Conservation (phyloP, 257 asterid genomes). For the Nicotiana sylvestris region DNA sequence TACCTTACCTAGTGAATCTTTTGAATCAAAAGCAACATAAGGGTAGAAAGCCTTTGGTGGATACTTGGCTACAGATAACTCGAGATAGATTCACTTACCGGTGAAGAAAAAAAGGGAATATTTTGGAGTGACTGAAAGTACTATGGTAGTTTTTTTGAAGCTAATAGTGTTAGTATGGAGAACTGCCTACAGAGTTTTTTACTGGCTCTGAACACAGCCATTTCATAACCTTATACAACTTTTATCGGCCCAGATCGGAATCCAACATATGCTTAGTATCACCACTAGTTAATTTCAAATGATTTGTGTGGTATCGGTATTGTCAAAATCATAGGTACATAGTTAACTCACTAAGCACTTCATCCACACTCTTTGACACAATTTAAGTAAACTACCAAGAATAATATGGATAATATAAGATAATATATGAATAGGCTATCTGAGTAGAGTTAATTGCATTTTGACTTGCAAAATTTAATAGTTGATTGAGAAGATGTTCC, state of each 20-base stretch:
- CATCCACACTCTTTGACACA: background rate
- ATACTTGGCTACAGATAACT: background rate
- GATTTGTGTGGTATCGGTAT: background rate
- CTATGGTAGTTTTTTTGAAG: background rate
- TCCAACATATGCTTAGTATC: background rate
- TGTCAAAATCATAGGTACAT: background rate
- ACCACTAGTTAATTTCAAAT: background rate
- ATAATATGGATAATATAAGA: background rate
- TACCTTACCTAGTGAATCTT: background rate
- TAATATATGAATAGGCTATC: background rate
- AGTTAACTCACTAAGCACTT: background rate
- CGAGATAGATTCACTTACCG: background rate
- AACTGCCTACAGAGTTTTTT: background rate
- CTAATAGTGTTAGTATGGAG: background rate
- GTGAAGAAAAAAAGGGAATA: background rate
- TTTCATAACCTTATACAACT: background rate
- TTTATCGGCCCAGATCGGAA: background rate
- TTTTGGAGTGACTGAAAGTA: background rate
- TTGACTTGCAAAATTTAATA: background rate
- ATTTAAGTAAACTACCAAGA: background rate
- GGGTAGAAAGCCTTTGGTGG: background rate
- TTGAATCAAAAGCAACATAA: background rate
- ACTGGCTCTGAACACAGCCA: background rate
- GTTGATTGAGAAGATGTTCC: background rate
- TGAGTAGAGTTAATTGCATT: background rate